Evolutionary conservation across 1,284 basidiomycete species (phyloP).

Genomic region (Rhodotorula sp.): DNA sequence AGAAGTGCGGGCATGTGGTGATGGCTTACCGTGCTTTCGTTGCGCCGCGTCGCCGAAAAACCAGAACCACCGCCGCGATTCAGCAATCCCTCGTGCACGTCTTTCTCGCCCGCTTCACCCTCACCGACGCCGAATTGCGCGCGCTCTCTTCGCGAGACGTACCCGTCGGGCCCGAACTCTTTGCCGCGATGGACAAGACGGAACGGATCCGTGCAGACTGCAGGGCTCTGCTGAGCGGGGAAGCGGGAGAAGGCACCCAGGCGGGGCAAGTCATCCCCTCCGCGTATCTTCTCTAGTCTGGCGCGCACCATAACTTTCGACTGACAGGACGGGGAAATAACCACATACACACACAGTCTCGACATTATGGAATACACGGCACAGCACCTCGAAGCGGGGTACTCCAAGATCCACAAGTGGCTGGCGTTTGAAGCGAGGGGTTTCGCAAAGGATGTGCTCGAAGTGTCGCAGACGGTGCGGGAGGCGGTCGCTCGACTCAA

Average conservation of each 20-base stretch:
- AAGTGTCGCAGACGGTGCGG: conserved; percentile 68
- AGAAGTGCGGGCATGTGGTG: background rate
- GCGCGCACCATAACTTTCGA: background rate
- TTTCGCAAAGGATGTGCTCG: conserved; percentile 69
- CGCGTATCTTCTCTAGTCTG: background rate
- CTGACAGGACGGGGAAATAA: background rate
- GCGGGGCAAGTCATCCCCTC: conserved; percentile 62
- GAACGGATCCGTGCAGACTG: conserved; percentile 80
- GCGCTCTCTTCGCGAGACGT: conserved; percentile 75
- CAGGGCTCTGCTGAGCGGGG: conserved; percentile 79
- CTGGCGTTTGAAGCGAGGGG: conserved; percentile 80
- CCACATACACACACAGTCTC: conserved; percentile 55
- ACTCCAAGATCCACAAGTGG: conserved; percentile 84
- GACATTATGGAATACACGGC: conserved; percentile 85
- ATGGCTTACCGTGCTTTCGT: background rate
- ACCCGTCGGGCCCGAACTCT: conserved; percentile 69
- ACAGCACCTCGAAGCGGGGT: conserved; percentile 78
- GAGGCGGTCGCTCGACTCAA: conserved; percentile 73
- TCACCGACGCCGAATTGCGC: conserved; percentile 68
- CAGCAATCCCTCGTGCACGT: conserved; percentile 69
- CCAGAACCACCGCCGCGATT: conserved; percentile 56
- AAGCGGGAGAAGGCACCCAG: conserved; percentile 67
- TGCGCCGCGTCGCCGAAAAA: background rate
- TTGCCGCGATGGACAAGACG: conserved; percentile 81
- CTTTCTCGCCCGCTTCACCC: conserved; percentile 82